Evolutionary conservation across 768 basidiomycete genomes (phyloP).

Genomic region (Leucosporidium creatinivorum): DNA sequence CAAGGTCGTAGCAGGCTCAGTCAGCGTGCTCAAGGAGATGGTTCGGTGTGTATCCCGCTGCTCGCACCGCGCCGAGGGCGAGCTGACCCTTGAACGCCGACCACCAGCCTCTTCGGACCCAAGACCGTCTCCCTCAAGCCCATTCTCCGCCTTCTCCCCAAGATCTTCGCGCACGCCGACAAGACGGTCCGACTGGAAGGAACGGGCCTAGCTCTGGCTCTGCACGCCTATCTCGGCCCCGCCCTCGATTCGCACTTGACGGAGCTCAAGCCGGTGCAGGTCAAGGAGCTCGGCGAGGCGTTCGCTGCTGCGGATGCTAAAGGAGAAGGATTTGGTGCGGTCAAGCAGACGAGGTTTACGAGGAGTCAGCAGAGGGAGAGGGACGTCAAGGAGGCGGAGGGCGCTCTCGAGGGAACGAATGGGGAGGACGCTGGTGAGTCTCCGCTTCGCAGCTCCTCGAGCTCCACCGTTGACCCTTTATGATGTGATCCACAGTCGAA

Average conservation of each 20-base stretch:
- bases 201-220: slow-evolving; percentile 58
- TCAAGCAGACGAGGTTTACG: slow-evolving; percentile 62
- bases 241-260: slow-evolving; percentile 74
- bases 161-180: slow-evolving; percentile 90
- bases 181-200: slow-evolving; percentile 94
- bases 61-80: not conserved
- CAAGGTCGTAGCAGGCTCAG: slow-evolving; percentile 75
- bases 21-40: slow-evolving; percentile 72
- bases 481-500: slow-evolving; percentile 39
- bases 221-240: slow-evolving; percentile 80
- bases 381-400: slow-evolving; percentile 41
- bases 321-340: slow-evolving; percentile 76
- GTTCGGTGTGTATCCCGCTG: slow-evolving; percentile 55
- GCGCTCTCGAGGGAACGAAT: slow-evolving; percentile 18
- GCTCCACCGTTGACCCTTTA: too few relatives aligned
- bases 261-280: slow-evolving; percentile 92
- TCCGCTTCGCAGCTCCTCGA: too few relatives aligned
- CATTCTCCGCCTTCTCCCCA: slow-evolving; percentile 77
- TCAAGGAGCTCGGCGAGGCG: slow-evolving; percentile 86
- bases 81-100: not conserved
- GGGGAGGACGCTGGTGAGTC: not conserved
- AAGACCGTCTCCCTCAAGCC: slow-evolving; percentile 66
- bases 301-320: slow-evolving; percentile 60
- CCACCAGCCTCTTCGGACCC: slow-evolving; percentile 64
- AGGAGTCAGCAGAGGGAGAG: slow-evolving; percentile 63